Evolutionary conservation across 805 yeast genomes (phyloP), one percentile per base, ranked within the genome.

Genomic region (Suhomyces prunicola): DNA sequence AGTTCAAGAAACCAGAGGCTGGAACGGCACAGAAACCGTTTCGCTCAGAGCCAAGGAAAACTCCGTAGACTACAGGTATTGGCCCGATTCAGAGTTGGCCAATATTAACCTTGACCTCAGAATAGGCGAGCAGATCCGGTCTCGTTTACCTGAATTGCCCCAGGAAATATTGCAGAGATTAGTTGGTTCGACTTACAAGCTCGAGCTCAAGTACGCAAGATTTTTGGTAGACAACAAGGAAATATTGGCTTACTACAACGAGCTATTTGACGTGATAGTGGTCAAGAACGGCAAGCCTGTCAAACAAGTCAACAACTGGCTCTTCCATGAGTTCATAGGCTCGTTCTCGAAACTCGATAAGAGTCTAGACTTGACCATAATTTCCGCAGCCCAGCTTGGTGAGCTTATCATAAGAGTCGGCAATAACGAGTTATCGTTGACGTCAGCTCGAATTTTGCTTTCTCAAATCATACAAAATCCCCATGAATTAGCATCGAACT

Each of bases 61-160:
- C 40, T 81, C 89, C 0, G 79, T 88, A 10, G 99, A 94, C 68
- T 94, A 94, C 69, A 76, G 98, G 61, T 94, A 91, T 65, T 86
- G 93, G 79, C 97, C 98, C 0, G 99, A 94, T 66, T 89, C 96
- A 1, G 99, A 94, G 66, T 71, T 94, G 29, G 91, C 94, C 0
- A 67, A 71, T 1, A 69, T 92, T 4, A 54, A 61, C 13, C 65
- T 93, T 2, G 72, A 79, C 39, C 52, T 69, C 1, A 63, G 64
- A 0, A 77, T 86, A 4, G 62, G 79, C 0, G 59, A 70, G 0
- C 73, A 78, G 1, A 72, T 87, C 0, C 60, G 67, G 10, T 55
- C 61, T 3, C 62, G 60, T 13, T 62, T 87, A 47, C 92, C 93
- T 0, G 73, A 66, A 8, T 67, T 86, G 1, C 92, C 96, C 0